Evolutionary conservation across 164 flowering plant species (phyloP), one percentile per base, ranked within the genome.

Genomic region (Malania oleifera): DNA sequence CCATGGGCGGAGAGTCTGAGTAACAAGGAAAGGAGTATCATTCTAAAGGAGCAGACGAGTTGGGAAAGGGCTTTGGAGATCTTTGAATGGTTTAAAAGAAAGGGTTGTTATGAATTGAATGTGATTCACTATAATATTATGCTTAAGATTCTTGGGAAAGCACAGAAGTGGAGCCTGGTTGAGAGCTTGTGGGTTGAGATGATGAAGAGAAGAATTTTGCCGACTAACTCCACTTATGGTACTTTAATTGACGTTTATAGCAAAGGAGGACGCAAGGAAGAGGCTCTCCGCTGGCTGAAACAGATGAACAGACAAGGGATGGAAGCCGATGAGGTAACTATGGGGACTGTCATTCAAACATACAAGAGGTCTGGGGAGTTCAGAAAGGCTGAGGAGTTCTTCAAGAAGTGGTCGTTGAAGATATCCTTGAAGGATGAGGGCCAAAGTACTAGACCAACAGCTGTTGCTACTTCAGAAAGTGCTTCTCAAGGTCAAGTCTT

Each of bases 81-180:
- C 24, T 92, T 92, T 52, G 78, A 83, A 65, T 93, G 98, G 98
- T 83, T 89, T 44, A 86, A 86, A 69, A 74, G 52, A 35, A 86
- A 83, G 65, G 89, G 81, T 24, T 84, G 86, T 66, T 84, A 87
- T 72, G 96, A 87, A 57, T 51, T 93, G 70, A 93, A 93, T 77
- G 96, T 87, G 51, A 93, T 93, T 72, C 98, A 89, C 66, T 89
- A 89, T 59, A 93, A 93, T 47, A 87, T 93, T 50, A 78, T 93
- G 85, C 67, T 93, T 67, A 67, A 83, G 75, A 78, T 77, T 70
- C 82, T 93, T 29, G 97, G 98, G 28, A 87, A 70, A 72, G 89
- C 88, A 2, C 65, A 44, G 52, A 74, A 67, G 44, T 93, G 97
- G 97, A 61, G 66, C 35, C 57, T 67, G 24, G 63, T 93, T 7